These are phyloP conservation scores for Paracamarosporium sp. DNA, from an alignment of 2,329 filamentous ascomycete species.

Conservation along the genomic window DNA sequence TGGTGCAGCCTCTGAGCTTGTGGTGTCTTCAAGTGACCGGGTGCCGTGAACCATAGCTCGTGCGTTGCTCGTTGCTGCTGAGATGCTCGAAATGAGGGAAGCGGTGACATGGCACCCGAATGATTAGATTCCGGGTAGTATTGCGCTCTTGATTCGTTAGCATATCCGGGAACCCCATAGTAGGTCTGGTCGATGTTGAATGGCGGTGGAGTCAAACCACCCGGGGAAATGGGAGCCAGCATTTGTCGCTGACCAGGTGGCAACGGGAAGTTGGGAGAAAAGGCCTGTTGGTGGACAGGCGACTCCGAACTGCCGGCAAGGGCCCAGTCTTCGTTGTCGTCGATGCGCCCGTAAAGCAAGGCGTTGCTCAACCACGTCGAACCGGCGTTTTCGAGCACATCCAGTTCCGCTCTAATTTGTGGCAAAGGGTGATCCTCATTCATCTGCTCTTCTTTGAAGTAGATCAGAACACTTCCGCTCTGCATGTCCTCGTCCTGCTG, in stretches of 20 bases:
- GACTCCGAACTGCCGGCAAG: constrained; percentile 31
- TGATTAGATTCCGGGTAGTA: constrained; percentile 20
- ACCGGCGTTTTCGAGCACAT: constrained; percentile 43
- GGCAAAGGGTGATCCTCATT: constrained; percentile 44
- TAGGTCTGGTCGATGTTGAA: constrained; percentile 39
- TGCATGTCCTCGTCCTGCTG: constrained; percentile 48
- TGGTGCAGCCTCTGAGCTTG: constrained; percentile 63
- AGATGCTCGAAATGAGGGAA: constrained; percentile 16
- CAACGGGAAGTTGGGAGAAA: constrained; percentile 20
- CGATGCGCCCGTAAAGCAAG: constrained; percentile 43
- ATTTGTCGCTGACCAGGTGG: constrained; percentile 28
- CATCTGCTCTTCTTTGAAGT: constrained; percentile 48
- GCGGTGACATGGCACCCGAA: constrained; percentile 14
- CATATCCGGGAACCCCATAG: constrained; percentile 19
- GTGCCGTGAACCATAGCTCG: constrained; percentile 68
- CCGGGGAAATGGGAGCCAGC: constrained; percentile 32
- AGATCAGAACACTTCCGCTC: constrained; percentile 44
- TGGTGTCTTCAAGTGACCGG: constrained; percentile 54
- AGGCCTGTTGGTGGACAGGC: constrained; percentile 17
- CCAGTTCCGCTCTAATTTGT: constrained; percentile 42
- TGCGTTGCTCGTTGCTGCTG: constrained; percentile 37
- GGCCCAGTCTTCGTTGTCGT: constrained; percentile 41
- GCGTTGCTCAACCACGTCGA: constrained; percentile 47
- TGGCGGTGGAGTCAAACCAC: constrained; percentile 33
- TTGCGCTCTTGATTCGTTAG: constrained; percentile 22